Percentiles rank a stretch among this genome's conserved stretches.
These are phyloP conservation scores for Candida methanosorbosa DNA, from an alignment of 805 yeast species.

Conservation along the genomic window DNA sequence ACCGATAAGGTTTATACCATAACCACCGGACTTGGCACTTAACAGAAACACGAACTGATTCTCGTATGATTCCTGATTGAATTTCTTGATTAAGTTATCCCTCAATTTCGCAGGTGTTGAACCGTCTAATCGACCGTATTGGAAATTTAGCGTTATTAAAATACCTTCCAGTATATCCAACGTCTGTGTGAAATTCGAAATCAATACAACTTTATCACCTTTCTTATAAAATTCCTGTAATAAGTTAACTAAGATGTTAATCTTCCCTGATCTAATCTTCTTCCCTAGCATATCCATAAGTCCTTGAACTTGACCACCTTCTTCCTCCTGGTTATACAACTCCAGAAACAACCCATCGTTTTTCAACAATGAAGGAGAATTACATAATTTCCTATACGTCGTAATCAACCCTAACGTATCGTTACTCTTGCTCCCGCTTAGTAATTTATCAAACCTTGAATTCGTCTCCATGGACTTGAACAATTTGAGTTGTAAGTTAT, in stretches of 20 bases:
- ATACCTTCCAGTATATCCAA: slow-evolving; percentile 64
- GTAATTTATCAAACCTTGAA: slow-evolving; percentile 22
- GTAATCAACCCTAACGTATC: slow-evolving; percentile 64
- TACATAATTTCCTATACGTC: slow-evolving; percentile 71
- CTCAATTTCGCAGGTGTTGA: slow-evolving; percentile 63
- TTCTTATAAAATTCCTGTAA: slow-evolving; percentile 36
- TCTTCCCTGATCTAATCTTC: slow-evolving; percentile 49
- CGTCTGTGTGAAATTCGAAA: slow-evolving; percentile 84
- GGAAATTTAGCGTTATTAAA: slow-evolving; percentile 37
- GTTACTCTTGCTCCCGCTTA: slow-evolving; percentile 20
- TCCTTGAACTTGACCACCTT: slow-evolving; percentile 3
- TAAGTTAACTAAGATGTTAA: slow-evolving; percentile 48
- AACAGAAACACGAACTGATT: slow-evolving; percentile 58
- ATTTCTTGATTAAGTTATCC: slow-evolving; percentile 55
- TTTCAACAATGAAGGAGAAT: slow-evolving; percentile 59
- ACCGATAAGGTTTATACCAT: slow-evolving; percentile 83
- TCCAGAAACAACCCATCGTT: slow-evolving; percentile 39
- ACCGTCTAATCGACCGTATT: slow-evolving; percentile 72
- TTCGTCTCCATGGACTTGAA: slow-evolving; percentile 43
- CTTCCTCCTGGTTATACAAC: slow-evolving; percentile 10
- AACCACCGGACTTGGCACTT: slow-evolving; percentile 90
- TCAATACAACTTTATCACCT: slow-evolving; percentile 60
- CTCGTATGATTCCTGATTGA: slow-evolving; percentile 41
- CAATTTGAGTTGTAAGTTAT: slow-evolving; percentile 45
- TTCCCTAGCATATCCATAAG: slow-evolving; percentile 17